These are phyloP conservation scores for Oenanthe sinensis DNA, from an alignment of 129 eudicot species.

Conservation along the genomic window DNA sequence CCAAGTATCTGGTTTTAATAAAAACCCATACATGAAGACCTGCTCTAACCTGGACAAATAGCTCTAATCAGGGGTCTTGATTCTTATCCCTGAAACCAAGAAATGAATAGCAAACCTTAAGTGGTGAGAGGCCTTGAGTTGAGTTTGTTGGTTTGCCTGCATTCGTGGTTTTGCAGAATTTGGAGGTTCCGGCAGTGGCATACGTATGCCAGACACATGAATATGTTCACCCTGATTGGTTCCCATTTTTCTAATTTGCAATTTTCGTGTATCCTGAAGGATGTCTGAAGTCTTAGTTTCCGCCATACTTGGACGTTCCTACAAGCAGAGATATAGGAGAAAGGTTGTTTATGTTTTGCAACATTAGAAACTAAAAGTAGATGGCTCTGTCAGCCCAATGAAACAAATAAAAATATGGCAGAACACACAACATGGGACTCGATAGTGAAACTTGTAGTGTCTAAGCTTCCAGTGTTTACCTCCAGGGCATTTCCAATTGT, in stretches of 20 bases:
- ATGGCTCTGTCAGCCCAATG: background rate
- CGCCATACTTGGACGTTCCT: slow-evolving; percentile 55
- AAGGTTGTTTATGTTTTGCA: slow-evolving; percentile 8
- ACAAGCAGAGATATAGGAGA: slow-evolving; percentile 10
- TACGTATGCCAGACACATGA: slow-evolving; percentile 24
- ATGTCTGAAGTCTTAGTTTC: slow-evolving; percentile 62
- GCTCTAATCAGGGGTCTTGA: too few relatives aligned
- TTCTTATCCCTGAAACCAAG: too few relatives aligned
- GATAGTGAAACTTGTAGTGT: too few relatives aligned
- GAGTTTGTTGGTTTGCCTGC: slow-evolving; percentile 45
- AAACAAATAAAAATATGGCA: too few relatives aligned
- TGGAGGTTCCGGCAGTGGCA: slow-evolving; percentile 31
- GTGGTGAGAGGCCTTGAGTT: slow-evolving; percentile 94
- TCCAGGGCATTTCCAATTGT: too few relatives aligned
- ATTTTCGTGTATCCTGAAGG: slow-evolving; percentile 51
- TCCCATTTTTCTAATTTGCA: slow-evolving; percentile 63
- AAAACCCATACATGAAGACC: too few relatives aligned
- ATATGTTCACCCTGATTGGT: slow-evolving; percentile 25
- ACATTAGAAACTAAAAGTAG: background rate
- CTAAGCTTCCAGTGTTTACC: too few relatives aligned
- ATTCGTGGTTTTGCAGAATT: slow-evolving; percentile 27
- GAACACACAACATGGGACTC: too few relatives aligned
- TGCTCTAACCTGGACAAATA: too few relatives aligned
- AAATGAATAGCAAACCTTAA: slow-evolving; percentile 68
- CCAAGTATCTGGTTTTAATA: too few relatives aligned